Conservation (phyloP, 2,329 filamentous ascomycete genomes). For the Hansfordia pulvinata region DNA sequence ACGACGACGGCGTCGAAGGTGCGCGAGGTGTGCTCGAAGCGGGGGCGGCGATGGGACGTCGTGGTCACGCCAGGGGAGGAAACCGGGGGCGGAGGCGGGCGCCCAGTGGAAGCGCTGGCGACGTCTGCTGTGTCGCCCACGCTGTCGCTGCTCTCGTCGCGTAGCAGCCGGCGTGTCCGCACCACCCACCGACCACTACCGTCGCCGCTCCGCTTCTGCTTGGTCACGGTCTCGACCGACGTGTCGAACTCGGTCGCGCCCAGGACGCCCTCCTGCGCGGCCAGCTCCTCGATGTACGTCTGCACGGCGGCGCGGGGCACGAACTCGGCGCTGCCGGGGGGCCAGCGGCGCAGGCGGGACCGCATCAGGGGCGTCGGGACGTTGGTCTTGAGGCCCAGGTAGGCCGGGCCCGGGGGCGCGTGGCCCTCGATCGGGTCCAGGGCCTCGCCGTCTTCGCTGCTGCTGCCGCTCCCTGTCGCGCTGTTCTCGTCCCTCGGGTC, state of each 20-base stretch:
- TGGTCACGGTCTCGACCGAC: slow-evolving; percentile 37
- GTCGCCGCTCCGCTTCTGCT: slow-evolving; percentile 17
- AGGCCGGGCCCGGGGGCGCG: slow-evolving; percentile 39
- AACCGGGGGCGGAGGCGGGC: no score
- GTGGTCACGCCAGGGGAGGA: neutral
- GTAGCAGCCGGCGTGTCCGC: slow-evolving; percentile 27
- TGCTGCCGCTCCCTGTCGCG: slow-evolving; percentile 4
- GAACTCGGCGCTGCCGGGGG: slow-evolving; percentile 42
- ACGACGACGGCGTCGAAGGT: slow-evolving; percentile 52
- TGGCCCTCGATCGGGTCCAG: slow-evolving; percentile 24
- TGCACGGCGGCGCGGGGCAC: slow-evolving; percentile 42
- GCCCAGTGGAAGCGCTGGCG: neutral
- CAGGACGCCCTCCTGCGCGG: slow-evolving; percentile 32
- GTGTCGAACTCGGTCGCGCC: slow-evolving; percentile 40
- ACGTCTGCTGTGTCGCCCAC: neutral
- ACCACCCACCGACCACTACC: slow-evolving; percentile 33
- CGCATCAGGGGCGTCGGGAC: slow-evolving; percentile 47
- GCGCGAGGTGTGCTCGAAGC: slow-evolving; percentile 16
- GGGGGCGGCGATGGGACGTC: neutral
- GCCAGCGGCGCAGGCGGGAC: slow-evolving; percentile 34
- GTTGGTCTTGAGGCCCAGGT: slow-evolving; percentile 54
- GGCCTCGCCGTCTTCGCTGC: slow-evolving; percentile 10
- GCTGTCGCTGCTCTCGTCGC: slow-evolving; percentile 6
- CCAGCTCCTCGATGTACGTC: slow-evolving; percentile 48
- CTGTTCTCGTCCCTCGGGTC: neutral